Evolutionary conservation across 78 protist species (phyloP).

Genomic region (slime mould (Dictyostelium discoideum)): DNA sequence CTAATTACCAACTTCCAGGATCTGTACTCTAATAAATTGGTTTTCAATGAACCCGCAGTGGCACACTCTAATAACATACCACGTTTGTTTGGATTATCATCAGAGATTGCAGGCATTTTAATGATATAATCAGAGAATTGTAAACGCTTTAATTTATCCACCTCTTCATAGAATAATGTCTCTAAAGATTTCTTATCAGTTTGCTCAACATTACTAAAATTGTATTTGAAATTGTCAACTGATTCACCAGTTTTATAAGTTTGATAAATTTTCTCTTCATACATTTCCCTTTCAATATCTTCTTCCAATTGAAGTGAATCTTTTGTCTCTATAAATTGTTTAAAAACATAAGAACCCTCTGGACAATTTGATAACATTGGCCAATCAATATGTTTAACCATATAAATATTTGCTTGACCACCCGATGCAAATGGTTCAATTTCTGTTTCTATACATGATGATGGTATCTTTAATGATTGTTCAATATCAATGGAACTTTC

Average conservation of each 20-base stretch:
- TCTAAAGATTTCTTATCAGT: conserved; percentile 13
- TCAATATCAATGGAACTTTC: conserved; percentile 5
- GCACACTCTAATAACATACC: conserved; percentile 18
- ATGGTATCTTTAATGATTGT: conserved; percentile 6
- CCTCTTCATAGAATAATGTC: conserved; percentile 9
- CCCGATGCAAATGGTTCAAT: not conserved
- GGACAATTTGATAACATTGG: not conserved
- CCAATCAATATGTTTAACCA: conserved; percentile 1
- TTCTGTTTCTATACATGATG: not conserved
- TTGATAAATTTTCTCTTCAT: conserved; percentile 19
- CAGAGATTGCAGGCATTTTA: conserved; percentile 24
- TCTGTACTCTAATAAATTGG: not conserved
- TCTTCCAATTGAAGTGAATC: not conserved
- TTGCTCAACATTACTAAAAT: conserved; percentile 8
- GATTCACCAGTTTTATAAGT: not conserved
- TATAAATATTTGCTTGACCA: conserved; percentile 22
- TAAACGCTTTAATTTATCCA: not conserved
- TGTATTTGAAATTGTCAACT: not conserved
- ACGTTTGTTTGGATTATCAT: conserved; percentile 1
- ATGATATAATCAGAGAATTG: conserved; percentile 1
- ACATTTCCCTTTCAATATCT: not conserved
- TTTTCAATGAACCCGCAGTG: not conserved
- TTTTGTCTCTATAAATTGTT: conserved; percentile 3
- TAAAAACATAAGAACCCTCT: not conserved
- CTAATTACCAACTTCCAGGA: not conserved